These are phyloP conservation scores for Salvia splendens DNA, from an alignment of 257 asterid species.

Conservation along the genomic window DNA sequence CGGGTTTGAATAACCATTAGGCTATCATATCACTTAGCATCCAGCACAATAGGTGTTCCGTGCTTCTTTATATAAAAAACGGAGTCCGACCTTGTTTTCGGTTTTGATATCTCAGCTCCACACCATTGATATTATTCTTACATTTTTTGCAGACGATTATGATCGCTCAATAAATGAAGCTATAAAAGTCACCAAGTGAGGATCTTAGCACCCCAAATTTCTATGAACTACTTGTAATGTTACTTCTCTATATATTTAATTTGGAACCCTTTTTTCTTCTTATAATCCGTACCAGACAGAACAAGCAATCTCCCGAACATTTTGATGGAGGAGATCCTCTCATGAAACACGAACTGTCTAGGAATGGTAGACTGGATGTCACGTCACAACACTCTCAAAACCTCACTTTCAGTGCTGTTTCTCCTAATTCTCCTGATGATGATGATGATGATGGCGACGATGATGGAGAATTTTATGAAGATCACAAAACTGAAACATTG, in stretches of 20 bases:
- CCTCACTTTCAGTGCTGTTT: conserved; percentile 46
- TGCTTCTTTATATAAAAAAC: too few relatives aligned
- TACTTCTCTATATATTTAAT: conserved; percentile 2
- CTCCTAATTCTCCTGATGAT: conserved; percentile 70
- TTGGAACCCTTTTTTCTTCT: not conserved
- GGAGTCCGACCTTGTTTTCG: not conserved
- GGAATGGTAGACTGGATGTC: conserved; percentile 66
- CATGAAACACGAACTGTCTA: conserved; percentile 51
- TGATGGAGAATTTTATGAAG: conserved; percentile 57
- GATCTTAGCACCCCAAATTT: conserved; percentile 26
- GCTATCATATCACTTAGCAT: too few relatives aligned
- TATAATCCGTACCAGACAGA: conserved; percentile 55
- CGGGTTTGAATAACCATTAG: too few relatives aligned
- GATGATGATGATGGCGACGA: conserved; percentile 15
- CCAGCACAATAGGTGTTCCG: too few relatives aligned
- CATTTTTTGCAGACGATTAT: conserved; percentile 71
- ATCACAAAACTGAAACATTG: conserved; percentile 51
- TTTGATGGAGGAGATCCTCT: conserved; percentile 55
- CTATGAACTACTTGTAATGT: conserved; percentile 16
- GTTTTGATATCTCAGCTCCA: not conserved
- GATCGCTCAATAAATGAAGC: conserved; percentile 94
- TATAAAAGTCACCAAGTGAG: conserved; percentile 89
- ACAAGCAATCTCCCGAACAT: conserved; percentile 65
- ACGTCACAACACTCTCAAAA: conserved; percentile 59
- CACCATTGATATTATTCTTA: conserved; percentile 30